Conservation (phyloP, 345 rosid genomes). For the Bruguiera sexangula region DNA sequence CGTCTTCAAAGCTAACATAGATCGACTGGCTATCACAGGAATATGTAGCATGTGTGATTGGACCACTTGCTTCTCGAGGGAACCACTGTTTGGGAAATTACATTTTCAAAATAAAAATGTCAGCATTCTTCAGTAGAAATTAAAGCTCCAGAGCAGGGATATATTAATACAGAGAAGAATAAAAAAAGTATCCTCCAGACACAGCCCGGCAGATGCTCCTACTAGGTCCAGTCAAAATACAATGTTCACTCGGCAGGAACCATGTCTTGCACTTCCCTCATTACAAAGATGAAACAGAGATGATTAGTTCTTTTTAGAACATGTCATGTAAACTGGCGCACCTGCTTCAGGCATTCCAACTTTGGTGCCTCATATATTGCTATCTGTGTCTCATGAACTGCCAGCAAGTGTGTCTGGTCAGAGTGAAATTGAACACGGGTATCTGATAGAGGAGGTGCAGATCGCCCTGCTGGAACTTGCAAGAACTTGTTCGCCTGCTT, state of each 20-base stretch:
- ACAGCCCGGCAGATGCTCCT: background rate
- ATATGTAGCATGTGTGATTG: constrained; percentile 79
- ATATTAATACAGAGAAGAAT: background rate
- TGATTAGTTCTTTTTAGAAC: background rate
- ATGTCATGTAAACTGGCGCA: constrained; percentile 9
- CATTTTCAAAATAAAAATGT: constrained; percentile 7
- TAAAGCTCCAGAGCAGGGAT: background rate
- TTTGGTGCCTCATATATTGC: constrained; percentile 72
- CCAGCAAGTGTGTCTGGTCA: constrained; percentile 56
- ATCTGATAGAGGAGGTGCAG: constrained; percentile 31
- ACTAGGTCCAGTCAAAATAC: background rate
- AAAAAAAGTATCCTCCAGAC: background rate
- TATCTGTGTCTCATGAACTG: constrained; percentile 73
- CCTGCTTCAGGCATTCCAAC: constrained; percentile 68
- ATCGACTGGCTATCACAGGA: constrained; percentile 79
- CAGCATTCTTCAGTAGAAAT: background rate
- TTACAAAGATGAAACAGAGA: too few relatives aligned
- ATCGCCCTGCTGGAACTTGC: constrained; percentile 37
- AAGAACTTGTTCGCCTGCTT: constrained; percentile 40
- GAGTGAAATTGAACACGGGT: constrained; percentile 50
- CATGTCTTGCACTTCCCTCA: too few relatives aligned
- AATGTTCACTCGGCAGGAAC: background rate
- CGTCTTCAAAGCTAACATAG: constrained; percentile 76
- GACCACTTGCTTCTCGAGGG: constrained; percentile 58
- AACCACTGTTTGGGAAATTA: constrained; percentile 50